Base-by-base conservation (phyloP, 139 green algal species). In the Axilococcus clingmanii region DNA sequence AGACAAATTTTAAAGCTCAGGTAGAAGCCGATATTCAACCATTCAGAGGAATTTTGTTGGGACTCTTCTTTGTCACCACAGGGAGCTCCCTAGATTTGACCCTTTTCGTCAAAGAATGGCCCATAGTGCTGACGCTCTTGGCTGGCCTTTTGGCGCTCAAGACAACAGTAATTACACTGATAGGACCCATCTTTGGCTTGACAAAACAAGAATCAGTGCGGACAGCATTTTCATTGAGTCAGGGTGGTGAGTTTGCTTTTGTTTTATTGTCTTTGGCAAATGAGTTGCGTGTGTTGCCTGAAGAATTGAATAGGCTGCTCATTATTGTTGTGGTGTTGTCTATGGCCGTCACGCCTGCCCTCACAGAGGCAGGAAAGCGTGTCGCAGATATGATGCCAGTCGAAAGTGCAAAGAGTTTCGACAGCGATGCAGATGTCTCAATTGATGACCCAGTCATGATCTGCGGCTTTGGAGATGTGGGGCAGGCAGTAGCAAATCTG, bases 231-330 rank as follows among this genome's bases (percentile, higher is more conserved):
- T 41, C 94, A 43, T 72, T 97, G 22, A 68, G 59, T 12, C 89
- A 97, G 67, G 90, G 90, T n/a, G 90, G 90, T 3, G 90, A 97
- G 78, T 97, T 97, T 75, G 90, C 90, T 5, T 97, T 97, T 67
- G 90, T 97, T 46, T 78, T 97, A 53, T 81, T 97, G 35, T 78
- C 76, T 6, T 70, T 96, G 20, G 87, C 87, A 29, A 69, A 75
- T 28, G 59, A 81, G 57, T 75, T 95, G 7, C 65, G 81, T 28
- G 63, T 92, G 11, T 71, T 94, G 51, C 87, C 87, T 2, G 52
- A 66, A 31, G 75, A 92, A 30, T 78, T 96, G 32, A 94, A 92
- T 58, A 67, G 77, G 41, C 75, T 97, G 57, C 83, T 97, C 43
- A 96, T 97, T 69, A 92, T 96, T 37, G 81, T 87, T 61, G 77